phyloP scores from a whole-genome alignment of 1,284 basidiomycete species.

The Sutorius eximius region DNA sequence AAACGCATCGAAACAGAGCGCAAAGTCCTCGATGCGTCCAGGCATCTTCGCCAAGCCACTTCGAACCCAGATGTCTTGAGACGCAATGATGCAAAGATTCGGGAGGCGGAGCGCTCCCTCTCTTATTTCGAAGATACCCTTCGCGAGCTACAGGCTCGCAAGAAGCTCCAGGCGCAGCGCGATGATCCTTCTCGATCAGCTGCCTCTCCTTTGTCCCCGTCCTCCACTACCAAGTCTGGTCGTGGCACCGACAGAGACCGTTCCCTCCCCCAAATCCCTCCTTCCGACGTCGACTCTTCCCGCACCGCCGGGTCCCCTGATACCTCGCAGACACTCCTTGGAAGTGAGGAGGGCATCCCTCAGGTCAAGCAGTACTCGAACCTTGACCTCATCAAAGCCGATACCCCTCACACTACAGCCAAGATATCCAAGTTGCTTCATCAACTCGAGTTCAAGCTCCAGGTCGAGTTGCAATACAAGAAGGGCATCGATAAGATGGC shows the following conservation, averaged over 20 bases:
- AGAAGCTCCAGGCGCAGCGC: slow-evolving; percentile 58
- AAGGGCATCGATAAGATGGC: slow-evolving; percentile 99
- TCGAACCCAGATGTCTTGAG: slow-evolving; percentile 85
- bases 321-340: slow-evolving; percentile 30
- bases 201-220: slow-evolving; percentile 34
- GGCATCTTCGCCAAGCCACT: slow-evolving; percentile 79
- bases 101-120: slow-evolving; percentile 83
- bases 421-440: slow-evolving; percentile 99
- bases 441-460: slow-evolving; percentile 98
- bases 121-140: slow-evolving; percentile 88
- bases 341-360: slow-evolving; percentile 42
- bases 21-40: slow-evolving; percentile 87
- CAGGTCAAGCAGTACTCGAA: slow-evolving; percentile 71
- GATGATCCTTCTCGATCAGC: slow-evolving; percentile 56
- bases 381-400: slow-evolving; percentile 94
- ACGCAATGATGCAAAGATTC: slow-evolving; percentile 82
- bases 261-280: slow-evolving; percentile 45
- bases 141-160: slow-evolving; percentile 78
- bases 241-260: slow-evolving; percentile 37
- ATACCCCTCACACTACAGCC: slow-evolving; percentile 93
- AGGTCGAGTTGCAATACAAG: slow-evolving; percentile 98
- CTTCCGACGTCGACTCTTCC: slow-evolving; percentile 46
- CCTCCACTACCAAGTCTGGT: slow-evolving; percentile 23
- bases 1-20: slow-evolving; percentile 90
- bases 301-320: slow-evolving; percentile 34